Conservation (phyloP, 352 stramenopile genomes). For the Globisporangium nagaii region DNA sequence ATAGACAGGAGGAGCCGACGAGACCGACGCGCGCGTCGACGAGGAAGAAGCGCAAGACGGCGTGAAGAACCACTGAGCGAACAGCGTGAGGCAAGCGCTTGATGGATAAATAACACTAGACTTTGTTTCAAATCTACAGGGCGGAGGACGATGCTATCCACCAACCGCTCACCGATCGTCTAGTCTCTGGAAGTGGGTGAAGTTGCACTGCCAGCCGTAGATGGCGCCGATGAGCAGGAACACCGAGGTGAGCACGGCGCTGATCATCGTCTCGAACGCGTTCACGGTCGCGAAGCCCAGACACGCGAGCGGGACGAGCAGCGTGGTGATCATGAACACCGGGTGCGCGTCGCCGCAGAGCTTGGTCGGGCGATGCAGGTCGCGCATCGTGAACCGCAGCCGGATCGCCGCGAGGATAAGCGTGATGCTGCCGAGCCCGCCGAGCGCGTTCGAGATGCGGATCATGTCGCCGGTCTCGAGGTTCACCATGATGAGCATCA, state of each 20-base stretch:
- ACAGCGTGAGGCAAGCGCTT: too few relatives aligned
- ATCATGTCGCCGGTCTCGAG: conserved; percentile 47
- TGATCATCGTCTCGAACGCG: conserved; percentile 39
- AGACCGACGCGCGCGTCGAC: conserved; percentile 19
- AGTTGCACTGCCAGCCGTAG: conserved; percentile 41
- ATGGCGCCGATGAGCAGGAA: conserved; percentile 52
- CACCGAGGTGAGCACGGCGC: conserved; percentile 26
- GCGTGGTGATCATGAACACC: conserved; percentile 23
- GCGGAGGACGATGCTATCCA: too few relatives aligned
- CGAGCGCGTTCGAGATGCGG: conserved; percentile 44
- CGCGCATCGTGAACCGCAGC: conserved; percentile 28
- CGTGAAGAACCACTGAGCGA: neutral
- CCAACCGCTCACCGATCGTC: too few relatives aligned
- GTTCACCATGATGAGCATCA: conserved; percentile 55
- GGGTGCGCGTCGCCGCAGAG: conserved; percentile 30
- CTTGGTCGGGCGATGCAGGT: conserved; percentile 32
- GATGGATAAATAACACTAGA: conserved; percentile 3
- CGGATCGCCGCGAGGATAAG: conserved; percentile 35
- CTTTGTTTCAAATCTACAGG: too few relatives aligned
- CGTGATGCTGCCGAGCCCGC: conserved; percentile 32
- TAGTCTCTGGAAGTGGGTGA: conserved; percentile 31
- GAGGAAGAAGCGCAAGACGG: conserved; percentile 42
- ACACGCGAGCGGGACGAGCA: conserved; percentile 27
- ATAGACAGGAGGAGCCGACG: neutral
- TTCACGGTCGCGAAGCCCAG: conserved; percentile 29